Evolutionary conservation across 2,329 filamentous ascomycete genomes (phyloP), one percentile per base, ranked within the genome.

Genomic region (Westerdykella aurantiaca): DNA sequence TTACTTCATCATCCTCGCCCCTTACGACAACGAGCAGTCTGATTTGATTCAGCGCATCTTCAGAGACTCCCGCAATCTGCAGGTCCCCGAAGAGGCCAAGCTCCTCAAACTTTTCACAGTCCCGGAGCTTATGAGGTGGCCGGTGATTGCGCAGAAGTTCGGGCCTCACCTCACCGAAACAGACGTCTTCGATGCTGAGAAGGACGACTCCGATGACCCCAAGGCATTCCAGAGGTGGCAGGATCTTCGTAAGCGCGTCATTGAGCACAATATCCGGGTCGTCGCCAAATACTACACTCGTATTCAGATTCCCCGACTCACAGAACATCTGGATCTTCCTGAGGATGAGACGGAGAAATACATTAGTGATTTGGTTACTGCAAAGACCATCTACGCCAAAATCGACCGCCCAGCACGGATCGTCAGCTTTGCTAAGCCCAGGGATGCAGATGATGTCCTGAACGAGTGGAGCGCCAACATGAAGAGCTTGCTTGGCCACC

Each of bases 391-490:
- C 51, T 95, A 93, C 62, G 93, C 93, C 50, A 94, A 95, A 72
- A 98, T 98, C 59, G 93, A 98, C 68, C 81, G 93, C 38, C 93
- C 93, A 0, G 93, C 93, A 5, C 80, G 87, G 46, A 80, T 97
- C 48, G 89, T 98, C 60, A 95, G 78, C 69, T 98, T 98, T 64
- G 89, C 91, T 50, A 93, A 95, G 77, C 88, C 90, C 41, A 82
- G 91, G 52, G 90, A 95, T 69, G 88, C 90, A 1, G 93, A 98
- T 64, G 93, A 98, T 69, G 83, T 96, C 42, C 74, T 98, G 62
- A 98, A 98, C 64, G 93, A 98, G 72, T 98, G 93, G 93, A 95
- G 89, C 67, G 85, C 87, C 61, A 95, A 96, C 70, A 97, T 95
- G 88, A 95, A 93, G 83, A 90, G 84, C 63, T 71, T 95, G 58